Conservation (phyloP, 805 yeast genomes). For the Isabelozyma rhagii region DNA sequence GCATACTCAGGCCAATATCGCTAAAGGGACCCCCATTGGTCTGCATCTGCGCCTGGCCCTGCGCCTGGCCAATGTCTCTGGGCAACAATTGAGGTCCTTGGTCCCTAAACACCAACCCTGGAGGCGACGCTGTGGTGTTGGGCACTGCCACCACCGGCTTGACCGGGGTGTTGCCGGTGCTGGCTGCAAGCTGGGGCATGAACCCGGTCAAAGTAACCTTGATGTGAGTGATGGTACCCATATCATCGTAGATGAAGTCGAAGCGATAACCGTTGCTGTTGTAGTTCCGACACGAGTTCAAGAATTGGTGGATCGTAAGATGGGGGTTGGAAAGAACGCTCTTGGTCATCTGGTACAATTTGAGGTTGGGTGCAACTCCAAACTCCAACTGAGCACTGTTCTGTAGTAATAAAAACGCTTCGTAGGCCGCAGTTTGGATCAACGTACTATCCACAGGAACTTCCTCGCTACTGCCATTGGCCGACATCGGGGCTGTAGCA, state of each 20-base stretch:
- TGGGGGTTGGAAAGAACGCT: conserved; percentile 22
- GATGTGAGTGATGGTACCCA: conserved; percentile 43
- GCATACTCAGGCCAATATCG: no score
- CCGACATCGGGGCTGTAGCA: not conserved
- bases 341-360: conserved; percentile 30
- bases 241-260: conserved; percentile 44
- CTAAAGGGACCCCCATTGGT: no score
- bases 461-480: not conserved
- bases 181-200: not conserved
- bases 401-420: conserved; percentile 36
- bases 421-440: conserved; percentile 41
- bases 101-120: conserved; percentile 8
- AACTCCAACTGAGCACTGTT: conserved; percentile 32
- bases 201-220: conserved; percentile 18
- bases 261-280: conserved; percentile 29
- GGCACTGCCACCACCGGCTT: not conserved
- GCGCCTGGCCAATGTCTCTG: not conserved
- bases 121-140: conserved; percentile 7
- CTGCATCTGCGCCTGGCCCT: no score
- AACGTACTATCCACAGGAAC: conserved; percentile 21
- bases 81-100: not conserved
- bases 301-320: conserved; percentile 29
- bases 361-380: conserved; percentile 32
- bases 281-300: conserved; percentile 22
- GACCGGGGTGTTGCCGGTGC: not conserved